phyloP scores from a whole-genome alignment of 2,329 filamentous ascomycete species.

The Didymella lethalis region DNA sequence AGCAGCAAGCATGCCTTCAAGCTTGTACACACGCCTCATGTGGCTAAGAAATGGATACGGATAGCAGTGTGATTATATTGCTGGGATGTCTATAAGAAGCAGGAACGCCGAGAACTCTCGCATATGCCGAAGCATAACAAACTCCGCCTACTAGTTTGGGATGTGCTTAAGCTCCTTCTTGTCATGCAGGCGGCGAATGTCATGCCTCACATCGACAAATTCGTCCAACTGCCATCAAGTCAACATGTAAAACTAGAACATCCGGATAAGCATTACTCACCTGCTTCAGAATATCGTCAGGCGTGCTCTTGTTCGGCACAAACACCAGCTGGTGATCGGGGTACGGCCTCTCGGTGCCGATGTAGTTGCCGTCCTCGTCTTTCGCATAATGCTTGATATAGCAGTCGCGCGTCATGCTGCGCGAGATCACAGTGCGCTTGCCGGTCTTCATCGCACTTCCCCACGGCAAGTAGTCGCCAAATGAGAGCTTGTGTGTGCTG shows the following conservation, averaged over 20 bases:
- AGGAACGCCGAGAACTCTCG: neutral
- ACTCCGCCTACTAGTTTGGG: neutral
- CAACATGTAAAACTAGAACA: neutral
- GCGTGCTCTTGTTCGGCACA: conserved; percentile 16
- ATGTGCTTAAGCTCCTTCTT: conserved; percentile 15
- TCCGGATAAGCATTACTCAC: neutral
- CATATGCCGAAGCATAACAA: neutral
- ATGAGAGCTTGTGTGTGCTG: conserved; percentile 12
- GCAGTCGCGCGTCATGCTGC: conserved; percentile 21
- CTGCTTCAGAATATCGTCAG: conserved; percentile 16
- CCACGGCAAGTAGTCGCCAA: conserved; percentile 16
- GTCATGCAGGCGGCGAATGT: conserved; percentile 11
- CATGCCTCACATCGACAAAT: conserved; percentile 18
- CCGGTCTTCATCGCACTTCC: conserved; percentile 14
- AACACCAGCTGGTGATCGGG: conserved; percentile 16
- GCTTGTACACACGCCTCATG: neutral
- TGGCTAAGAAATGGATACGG: neutral
- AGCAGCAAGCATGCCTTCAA: neutral
- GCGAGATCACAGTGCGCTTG: conserved; percentile 14
- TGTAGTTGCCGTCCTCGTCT: conserved; percentile 18
- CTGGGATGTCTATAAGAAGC: conserved; percentile 5
- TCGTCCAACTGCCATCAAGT: conserved; percentile 8
- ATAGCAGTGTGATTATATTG: neutral
- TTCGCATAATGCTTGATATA: conserved; percentile 21
- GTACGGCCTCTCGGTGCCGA: conserved; percentile 18